Evolutionary conservation across 2,329 filamentous ascomycete species (phyloP), one percentile per base, ranked within the genome.

Genomic region (Colletotrichum incanum): DNA sequence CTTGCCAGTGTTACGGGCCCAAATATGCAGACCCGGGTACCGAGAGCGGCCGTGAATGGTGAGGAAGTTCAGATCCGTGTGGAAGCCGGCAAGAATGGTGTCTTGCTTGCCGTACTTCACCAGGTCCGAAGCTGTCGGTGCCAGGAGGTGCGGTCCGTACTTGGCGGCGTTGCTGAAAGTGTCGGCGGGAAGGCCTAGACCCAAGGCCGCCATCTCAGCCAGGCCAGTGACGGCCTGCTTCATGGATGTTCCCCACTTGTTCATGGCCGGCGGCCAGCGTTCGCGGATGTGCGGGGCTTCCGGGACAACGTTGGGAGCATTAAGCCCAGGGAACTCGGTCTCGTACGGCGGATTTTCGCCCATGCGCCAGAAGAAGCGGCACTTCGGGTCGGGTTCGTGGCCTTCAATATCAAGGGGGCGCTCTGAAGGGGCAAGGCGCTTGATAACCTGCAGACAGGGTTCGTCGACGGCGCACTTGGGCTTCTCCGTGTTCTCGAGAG

Each of bases 281-380:
- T 83, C 82, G 72, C 79, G 81, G 73, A 91, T 87, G 34, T 82
- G 82, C 20, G 82, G 78, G 23, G 84, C 84, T n/a, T 84, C 82
- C 0, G 89, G 89, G 5, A 86, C 83, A 41, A 91, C 84, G 26
- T 91, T 91, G 2, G 80, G 75, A 0, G 89, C 87, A 68, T 90
- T 90, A 23, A 91, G 79, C 0, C 82, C 85, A 0, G 88, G 88
- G 73, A 90, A 91, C 71, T 84, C 76, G 0, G 89, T 90, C 78
- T 84, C 79, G 73, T 88, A 89, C 0, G 89, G 88, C 31, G 88
- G 85, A 64, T 75, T 71, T 76, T 90, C 86, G 14, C 82, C 85
- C 87, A 91, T 89, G 73, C 87, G 82, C 89, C 89, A 91, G 79
- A 91, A 91, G 83, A 91, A 91, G 54, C 89, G 84, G 76, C 88